Evolutionary conservation across 2,329 filamentous ascomycete species (phyloP).

Genomic region (Diaporthe helianthi): DNA sequence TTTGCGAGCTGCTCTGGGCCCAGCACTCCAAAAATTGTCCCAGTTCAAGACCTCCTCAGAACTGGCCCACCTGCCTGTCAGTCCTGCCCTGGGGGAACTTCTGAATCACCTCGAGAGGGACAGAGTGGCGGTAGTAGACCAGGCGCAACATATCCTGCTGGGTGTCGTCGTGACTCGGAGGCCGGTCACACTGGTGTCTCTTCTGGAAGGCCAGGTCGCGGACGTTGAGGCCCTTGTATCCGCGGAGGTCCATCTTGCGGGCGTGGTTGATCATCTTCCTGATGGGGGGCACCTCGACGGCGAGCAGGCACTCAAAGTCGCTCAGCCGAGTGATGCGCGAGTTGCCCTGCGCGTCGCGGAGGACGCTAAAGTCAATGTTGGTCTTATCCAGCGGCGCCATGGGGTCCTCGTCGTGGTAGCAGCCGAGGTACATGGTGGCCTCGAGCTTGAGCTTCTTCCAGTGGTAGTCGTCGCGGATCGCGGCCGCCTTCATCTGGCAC

Average conservation of each 20-base stretch:
- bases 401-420: neutral
- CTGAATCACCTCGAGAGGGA: slow-evolving; percentile 16
- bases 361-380: slow-evolving; percentile 22
- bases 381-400: neutral
- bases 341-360: neutral
- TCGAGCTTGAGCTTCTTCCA: slow-evolving; percentile 1
- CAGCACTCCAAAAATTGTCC: too few species aligned
- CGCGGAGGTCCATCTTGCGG: neutral
- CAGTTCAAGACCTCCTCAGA: neutral
- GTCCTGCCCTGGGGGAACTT: slow-evolving; percentile 3
- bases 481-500: neutral
- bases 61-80: neutral
- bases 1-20: neutral
- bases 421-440: slow-evolving; percentile 9
- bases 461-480: slow-evolving; percentile 3
- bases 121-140: neutral
- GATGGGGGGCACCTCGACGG: neutral
- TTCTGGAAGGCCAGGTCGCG: neutral
- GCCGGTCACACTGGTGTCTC: neutral
- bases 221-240: neutral
- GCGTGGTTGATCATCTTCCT: neutral
- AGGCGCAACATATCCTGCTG: neutral
- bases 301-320: slow-evolving; percentile 9
- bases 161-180: neutral
- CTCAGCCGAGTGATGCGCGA: neutral